Conservation (phyloP, 805 yeast genomes). For the Kodamaea kakaduensis region DNA sequence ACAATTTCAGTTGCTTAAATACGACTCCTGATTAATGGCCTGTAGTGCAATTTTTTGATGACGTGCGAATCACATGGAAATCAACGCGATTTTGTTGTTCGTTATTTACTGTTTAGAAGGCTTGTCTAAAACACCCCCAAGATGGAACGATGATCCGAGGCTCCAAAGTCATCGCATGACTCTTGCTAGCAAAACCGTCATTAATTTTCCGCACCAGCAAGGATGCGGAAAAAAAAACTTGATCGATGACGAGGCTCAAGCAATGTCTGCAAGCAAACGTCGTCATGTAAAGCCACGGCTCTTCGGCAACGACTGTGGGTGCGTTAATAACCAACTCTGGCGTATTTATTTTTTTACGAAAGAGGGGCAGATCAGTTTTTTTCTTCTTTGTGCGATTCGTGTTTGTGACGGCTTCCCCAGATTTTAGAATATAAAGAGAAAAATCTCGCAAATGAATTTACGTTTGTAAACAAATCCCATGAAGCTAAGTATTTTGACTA, state of each 20-base stretch:
- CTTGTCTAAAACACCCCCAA: not conserved
- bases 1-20: too few species aligned
- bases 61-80: too few species aligned
- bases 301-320: not conserved
- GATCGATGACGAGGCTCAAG: not conserved
- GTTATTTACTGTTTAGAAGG: not conserved
- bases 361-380: slow-evolving; percentile 1
- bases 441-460: not conserved
- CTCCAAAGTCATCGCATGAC: not conserved
- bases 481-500: slow-evolving; percentile 1
- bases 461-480: not conserved
- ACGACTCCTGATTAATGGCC: too few species aligned
- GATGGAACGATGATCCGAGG: not conserved
- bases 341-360: not conserved
- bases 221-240: not conserved
- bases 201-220: not conserved
- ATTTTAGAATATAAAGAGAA: slow-evolving; percentile 1
- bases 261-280: too few species aligned
- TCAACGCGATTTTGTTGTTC: not conserved
- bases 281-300: too few species aligned
- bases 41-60: too few species aligned
- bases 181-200: not conserved
- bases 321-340: not conserved
- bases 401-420: slow-evolving; percentile 3
- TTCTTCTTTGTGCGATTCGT: not conserved